Evolutionary conservation across 495 filamentous ascomycete genomes (phyloP), one percentile per base, ranked within the genome.

Genomic region (Trypethelium eluteriae): DNA sequence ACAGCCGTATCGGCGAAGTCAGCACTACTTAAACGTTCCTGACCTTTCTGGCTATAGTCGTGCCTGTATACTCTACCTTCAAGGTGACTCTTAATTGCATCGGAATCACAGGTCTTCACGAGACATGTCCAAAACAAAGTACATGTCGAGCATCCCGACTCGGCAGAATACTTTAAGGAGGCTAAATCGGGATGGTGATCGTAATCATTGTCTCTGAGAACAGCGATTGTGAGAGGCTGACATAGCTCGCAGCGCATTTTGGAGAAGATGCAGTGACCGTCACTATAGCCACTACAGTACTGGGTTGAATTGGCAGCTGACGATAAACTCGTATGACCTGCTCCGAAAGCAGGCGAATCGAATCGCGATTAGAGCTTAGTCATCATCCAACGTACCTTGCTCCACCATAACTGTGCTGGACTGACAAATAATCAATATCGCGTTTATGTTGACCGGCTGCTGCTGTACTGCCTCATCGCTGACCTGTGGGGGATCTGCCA

Each of bases 71-170:
- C 49, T 53, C 49, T 11, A 53, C 49, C 49, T 53, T 53, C 49
- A 18, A 53, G 11, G 18, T 53, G 49, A 18, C 49, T 53, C 49
- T 53, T 18, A n/a, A 53, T 53, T 53, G 49, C 49, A 53, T 53
- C 49, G 49, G 49, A 9, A 25, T 14, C 12, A 53, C 49, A 53
- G 12, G 10, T 53, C 49, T 53, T n/a, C 5, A 53, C 49, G 5
- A 53, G 49, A 25, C 49, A 53, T 14, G 49, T 53, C 49, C 49
- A 53, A 1, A 53, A 53, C 10, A 53, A n/a, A 53, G 9, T 53
- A n/a, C 49, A 53, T 11, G 49, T 11, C 9, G 49, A 25, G 49
- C 49, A 53, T 5, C 49, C 49, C 5, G 16, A 53, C 9, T 11
- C 49, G 5, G 49, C 49, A 18, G 49, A 53, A 16, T 11, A 5